phyloP scores from a whole-genome alignment of 1,284 basidiomycete species.

The Entoloma clypeatum region DNA sequence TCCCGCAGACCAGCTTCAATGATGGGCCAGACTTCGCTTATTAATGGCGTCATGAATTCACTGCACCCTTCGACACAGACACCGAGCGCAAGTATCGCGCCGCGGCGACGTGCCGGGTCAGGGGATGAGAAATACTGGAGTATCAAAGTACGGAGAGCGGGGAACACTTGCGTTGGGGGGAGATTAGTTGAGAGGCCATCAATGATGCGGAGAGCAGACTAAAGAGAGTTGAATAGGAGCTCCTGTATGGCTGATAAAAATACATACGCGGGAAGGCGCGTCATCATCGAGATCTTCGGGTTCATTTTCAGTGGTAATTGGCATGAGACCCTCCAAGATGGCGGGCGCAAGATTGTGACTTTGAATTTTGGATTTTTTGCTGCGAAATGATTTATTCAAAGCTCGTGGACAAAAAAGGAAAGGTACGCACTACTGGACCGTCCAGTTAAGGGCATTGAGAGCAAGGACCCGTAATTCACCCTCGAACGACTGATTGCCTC shows the following conservation, averaged over 20 bases:
- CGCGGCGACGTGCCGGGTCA: conserved; percentile 81
- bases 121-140: conserved; percentile 79
- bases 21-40: conserved; percentile 92
- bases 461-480: conserved; percentile 86
- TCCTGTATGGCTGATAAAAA: conserved; percentile 6
- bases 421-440: conserved; percentile 75
- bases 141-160: conserved; percentile 81
- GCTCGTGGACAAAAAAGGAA: not conserved
- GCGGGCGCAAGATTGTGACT: conserved; percentile 80
- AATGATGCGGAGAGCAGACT: conserved; percentile 93
- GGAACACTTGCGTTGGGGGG: conserved; percentile 96
- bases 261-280: conserved; percentile 82
- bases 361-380: conserved; percentile 97
- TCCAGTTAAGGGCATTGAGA: conserved; percentile 95
- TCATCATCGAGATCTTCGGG: conserved; percentile 78
- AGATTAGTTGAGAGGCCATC: conserved; percentile 92
- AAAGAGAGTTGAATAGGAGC: conserved; percentile 12
- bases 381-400: conserved; percentile 27
- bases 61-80: conserved; percentile 97
- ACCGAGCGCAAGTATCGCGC: conserved; percentile 94
- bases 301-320: conserved; percentile 92
- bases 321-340: conserved; percentile 91
- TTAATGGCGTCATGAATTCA: conserved; percentile 95
- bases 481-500: conserved; percentile 79
- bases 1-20: conserved; percentile 90